A percentile compares a stretch with the other conserved stretches of the same genome.
Conservation (phyloP, 768 basidiomycete genomes). For the Mycena amicta region DNA sequence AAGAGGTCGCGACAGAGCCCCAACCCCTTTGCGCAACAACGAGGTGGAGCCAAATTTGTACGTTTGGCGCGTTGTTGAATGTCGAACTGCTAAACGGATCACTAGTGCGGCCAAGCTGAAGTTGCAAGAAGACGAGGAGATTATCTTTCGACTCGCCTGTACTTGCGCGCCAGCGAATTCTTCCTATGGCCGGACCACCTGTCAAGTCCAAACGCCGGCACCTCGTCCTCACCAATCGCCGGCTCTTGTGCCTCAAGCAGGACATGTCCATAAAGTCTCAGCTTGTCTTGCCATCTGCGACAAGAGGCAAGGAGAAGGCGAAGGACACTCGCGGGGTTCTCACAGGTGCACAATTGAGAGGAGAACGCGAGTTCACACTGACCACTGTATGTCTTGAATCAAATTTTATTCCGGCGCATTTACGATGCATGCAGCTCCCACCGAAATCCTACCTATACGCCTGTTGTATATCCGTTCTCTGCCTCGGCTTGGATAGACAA, state of each 20-base stretch:
- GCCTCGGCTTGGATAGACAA: constrained; percentile 18
- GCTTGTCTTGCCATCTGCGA: constrained; percentile 41
- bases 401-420: neutral
- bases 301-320: constrained; percentile 45
- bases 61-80: constrained; percentile 25
- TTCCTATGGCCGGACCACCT: constrained; percentile 50
- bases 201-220: constrained; percentile 55
- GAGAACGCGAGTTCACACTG: constrained; percentile 62
- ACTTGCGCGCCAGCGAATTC: constrained; percentile 60
- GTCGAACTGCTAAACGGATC: neutral
- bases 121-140: constrained; percentile 43
- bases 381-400: constrained; percentile 49
- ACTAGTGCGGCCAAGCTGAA: constrained; percentile 40
- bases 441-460: constrained; percentile 49
- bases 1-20: constrained; percentile 54
- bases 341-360: constrained; percentile 51
- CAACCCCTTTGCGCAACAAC: constrained; percentile 59
- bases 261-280: constrained; percentile 54
- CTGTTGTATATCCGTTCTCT: constrained; percentile 34
- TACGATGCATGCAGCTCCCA: neutral
- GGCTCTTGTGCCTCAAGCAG: constrained; percentile 60
- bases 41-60: constrained; percentile 50
- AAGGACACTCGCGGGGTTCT: constrained; percentile 50
- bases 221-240: constrained; percentile 56
- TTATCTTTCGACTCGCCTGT: constrained; percentile 53